A percentile compares a stretch with the other conserved stretches of the same genome.
Conservation (phyloP, 345 rosid species). For the Excoecaria cochinchinensis region DNA sequence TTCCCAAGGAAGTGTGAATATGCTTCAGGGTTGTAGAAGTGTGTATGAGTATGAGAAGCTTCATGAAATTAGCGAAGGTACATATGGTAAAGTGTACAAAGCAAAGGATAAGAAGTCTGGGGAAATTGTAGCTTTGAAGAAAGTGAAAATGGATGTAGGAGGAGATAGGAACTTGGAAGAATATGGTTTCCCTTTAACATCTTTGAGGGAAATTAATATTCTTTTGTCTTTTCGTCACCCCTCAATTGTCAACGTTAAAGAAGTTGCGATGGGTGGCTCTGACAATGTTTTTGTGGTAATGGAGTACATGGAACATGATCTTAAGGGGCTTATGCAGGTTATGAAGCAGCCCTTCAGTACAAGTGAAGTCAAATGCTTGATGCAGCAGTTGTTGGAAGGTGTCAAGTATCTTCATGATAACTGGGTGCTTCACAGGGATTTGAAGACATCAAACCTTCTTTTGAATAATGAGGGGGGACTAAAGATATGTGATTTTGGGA, state of each 20-base stretch:
- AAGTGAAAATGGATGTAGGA: slow-evolving; percentile 46
- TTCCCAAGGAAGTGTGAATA: slow-evolving; percentile 39
- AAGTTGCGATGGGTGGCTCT: slow-evolving; percentile 68
- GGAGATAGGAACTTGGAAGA: slow-evolving; percentile 28
- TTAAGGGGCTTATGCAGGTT: slow-evolving; percentile 60
- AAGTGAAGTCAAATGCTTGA: slow-evolving; percentile 87
- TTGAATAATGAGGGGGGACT: slow-evolving; percentile 73
- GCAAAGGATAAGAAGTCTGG: slow-evolving; percentile 69
- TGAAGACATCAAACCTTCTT: slow-evolving; percentile 87
- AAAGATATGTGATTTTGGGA: slow-evolving; percentile 82
- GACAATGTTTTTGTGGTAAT: slow-evolving; percentile 80
- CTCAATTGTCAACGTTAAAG: slow-evolving; percentile 72
- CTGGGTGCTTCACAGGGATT: slow-evolving; percentile 90
- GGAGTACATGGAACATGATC: slow-evolving; percentile 92
- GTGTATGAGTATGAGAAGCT: slow-evolving; percentile 68
- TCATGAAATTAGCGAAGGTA: slow-evolving; percentile 81
- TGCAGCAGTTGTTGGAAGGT: slow-evolving; percentile 83
- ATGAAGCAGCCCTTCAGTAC: slow-evolving; percentile 77
- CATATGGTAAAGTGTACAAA: slow-evolving; percentile 79
- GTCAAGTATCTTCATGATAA: slow-evolving; percentile 81
- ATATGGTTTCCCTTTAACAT: slow-evolving; percentile 71
- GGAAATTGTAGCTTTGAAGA: slow-evolving; percentile 79
- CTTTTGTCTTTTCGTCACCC: slow-evolving; percentile 70
- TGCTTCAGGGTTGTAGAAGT: slow-evolving; percentile 65
- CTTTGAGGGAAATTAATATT: slow-evolving; percentile 87